These are phyloP conservation scores for Claviceps sp. DNA, from an alignment of 2,329 filamentous ascomycete genomes.

Conservation along the genomic window DNA sequence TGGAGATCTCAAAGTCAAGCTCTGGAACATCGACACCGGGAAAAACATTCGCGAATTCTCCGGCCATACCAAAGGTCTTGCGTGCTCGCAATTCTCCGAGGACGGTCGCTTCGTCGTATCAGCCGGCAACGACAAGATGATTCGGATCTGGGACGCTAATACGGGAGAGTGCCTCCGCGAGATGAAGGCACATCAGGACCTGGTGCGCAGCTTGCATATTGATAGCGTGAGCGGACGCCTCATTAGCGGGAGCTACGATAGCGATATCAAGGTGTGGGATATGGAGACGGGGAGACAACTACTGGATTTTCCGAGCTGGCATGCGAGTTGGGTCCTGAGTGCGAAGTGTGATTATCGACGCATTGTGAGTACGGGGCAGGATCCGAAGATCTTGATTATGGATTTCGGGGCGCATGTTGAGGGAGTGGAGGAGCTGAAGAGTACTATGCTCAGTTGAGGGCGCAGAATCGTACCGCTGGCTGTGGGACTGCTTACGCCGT, in stretches of 20 bases:
- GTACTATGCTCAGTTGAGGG: slow-evolving; percentile 8
- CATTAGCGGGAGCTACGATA: slow-evolving; percentile 87
- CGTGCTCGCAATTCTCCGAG: slow-evolving; percentile 90
- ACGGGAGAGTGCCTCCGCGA: slow-evolving; percentile 73
- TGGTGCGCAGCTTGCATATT: slow-evolving; percentile 83
- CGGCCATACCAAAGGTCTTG: slow-evolving; percentile 83
- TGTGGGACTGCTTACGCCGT: no score
- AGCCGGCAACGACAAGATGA: slow-evolving; percentile 88
- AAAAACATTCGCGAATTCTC: slow-evolving; percentile 81
- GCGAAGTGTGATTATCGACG: slow-evolving; percentile 92
- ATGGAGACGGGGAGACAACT: slow-evolving; percentile 66
- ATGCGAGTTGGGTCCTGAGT: slow-evolving; percentile 89
- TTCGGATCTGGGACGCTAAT: slow-evolving; percentile 90
- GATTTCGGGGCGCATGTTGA: slow-evolving; percentile 63
- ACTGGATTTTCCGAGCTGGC: slow-evolving; percentile 86
- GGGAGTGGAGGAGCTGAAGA: slow-evolving; percentile 46
- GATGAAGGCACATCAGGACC: slow-evolving; percentile 68
- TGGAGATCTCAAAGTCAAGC: slow-evolving; percentile 82
- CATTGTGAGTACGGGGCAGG: slow-evolving; percentile 89
- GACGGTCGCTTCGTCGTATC: slow-evolving; percentile 89
- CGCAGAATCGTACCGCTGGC: not conserved
- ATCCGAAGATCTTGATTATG: slow-evolving; percentile 82
- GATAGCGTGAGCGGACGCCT: slow-evolving; percentile 78
- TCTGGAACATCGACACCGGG: slow-evolving; percentile 89
- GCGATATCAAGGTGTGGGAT: slow-evolving; percentile 89